Percentiles rank a stretch among this genome's conserved stretches.
Evolutionary conservation across 257 asterid genomes (phyloP).

Genomic region (Penstemon eatonii): DNA sequence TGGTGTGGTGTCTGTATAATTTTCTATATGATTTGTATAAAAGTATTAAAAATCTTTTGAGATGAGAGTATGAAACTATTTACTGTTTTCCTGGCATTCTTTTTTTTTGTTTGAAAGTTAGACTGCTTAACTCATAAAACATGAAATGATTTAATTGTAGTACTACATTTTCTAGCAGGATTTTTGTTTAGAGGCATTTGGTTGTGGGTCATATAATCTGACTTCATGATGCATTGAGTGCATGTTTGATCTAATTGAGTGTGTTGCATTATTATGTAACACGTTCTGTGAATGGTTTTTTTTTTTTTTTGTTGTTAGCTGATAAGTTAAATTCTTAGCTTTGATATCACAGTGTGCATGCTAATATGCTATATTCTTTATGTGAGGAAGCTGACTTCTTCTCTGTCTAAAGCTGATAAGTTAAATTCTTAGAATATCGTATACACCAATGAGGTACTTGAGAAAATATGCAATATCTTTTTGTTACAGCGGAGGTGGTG

Average conservation of each 20-base stretch:
- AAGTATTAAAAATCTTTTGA: conserved; percentile 5
- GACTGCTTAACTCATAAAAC: not conserved
- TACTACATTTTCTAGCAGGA: conserved; percentile 1
- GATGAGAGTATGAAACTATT: not conserved
- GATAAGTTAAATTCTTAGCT: too few relatives aligned
- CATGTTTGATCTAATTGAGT: not conserved
- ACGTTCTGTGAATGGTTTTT: not conserved
- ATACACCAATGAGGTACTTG: conserved; percentile 1
- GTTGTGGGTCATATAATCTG: not conserved
- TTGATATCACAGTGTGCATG: not conserved
- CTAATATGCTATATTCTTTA: conserved; percentile 1
- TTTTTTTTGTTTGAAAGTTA: not conserved
- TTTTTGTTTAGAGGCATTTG: not conserved
- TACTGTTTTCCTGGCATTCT: not conserved
- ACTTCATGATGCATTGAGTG: conserved; percentile 1
- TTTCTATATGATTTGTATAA: not conserved
- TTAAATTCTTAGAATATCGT: conserved; percentile 11
- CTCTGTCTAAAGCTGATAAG: not conserved
- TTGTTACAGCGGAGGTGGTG: conserved; percentile 69
- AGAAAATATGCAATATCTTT: conserved; percentile 19
- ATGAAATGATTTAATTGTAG: conserved; percentile 1
- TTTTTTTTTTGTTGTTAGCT: not conserved
- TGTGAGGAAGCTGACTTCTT: conserved; percentile 17
- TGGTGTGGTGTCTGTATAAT: not conserved
- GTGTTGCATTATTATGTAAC: not conserved